Base-by-base conservation (phyloP, 2,329 filamentous ascomycete genomes). In the Clathrospora elynae region DNA sequence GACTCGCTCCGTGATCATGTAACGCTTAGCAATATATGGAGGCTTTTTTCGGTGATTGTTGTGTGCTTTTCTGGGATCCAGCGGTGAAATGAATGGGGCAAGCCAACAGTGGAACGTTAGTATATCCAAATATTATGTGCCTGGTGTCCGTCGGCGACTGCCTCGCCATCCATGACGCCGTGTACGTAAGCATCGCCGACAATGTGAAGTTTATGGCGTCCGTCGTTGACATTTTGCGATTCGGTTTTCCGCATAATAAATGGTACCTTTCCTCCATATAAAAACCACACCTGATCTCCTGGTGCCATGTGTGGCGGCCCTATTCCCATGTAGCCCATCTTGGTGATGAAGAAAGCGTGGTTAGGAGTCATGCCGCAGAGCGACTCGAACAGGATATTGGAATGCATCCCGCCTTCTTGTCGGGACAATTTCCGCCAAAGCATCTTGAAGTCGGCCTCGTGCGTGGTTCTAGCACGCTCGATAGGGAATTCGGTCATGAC, bases 151-250 rank as follows among this genome's bases (percentile, higher is more conserved):
- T 11, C 9, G 1, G 11, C 14, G 3, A 47, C 30, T 7, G 45
- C 54, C 28, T 56, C 51, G 11, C 53, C 53, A 19, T 58, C 45
- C 57, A 60, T 60, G 2, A 55, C 32, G 0, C 46, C 53, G 17
- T 60, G 50, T 2, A 57, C 35, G 25, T 58, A 58, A 0, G 39
- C 31, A 23, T 58, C 42, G 2, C 53, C 55, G 1, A 57, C 33
- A 2, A 58, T 35, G 9, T 13, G 10, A 3, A 42, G 16, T 8
- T 5, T 19, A 8, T 35, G 17, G 4, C 16, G 1, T 5, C 14
- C 25, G 9, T 24, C 26, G 12, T 5, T 10, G 0, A 14, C 19
- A 13, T 29, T 4, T 5, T 3, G 10, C 6, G 4, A 1, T 7
- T 30, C 29, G 7, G 12, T 14, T 0, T 22, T 10, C 7, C 45